Base-by-base conservation (phyloP, 805 yeast genomes). In the Saccharomycopsis fodiens region DNA sequence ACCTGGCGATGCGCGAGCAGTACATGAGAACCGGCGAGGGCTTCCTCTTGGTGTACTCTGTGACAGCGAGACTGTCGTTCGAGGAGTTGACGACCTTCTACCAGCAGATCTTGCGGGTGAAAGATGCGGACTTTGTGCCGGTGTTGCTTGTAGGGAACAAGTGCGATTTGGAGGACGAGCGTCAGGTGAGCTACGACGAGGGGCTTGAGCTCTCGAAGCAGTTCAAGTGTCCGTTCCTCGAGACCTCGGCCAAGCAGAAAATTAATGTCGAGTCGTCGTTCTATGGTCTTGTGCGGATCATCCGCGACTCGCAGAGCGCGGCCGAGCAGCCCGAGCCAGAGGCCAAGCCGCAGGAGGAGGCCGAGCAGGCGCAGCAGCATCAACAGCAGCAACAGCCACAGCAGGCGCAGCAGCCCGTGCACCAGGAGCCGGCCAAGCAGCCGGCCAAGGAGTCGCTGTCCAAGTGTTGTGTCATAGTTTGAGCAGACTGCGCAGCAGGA, bases 1-100 rank as follows among this genome's bases (percentile, higher is more conserved):
- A 89, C 63, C 78, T 87, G 45, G 95, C 96, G 16, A 80, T 83
- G 87, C 69, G 89, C 56, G 97, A 91, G 61, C 93, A 87, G 63
- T 89, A 89, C 64, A 89, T 89, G 94, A 76, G 95, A 51, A 86
- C 95, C 2, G 97, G 97, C 37, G 96, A 89, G 64, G 97, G 97
- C 13, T 89, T 89, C 57, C 66, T 89, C 46, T 68, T 89, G 42
- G 97, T 88, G 12, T 93, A 91, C 61, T 79, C 93, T 27, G 85
- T 93, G 52, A 87, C 93, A 40, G 85, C 91, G 48, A 73, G 85
- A 52, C 77, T 80, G 55, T 81, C 96, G 2, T 85, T 89, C 61
- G 91, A 87, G 55, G 94, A 91, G 59, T 73, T 91, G 58, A 72
- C 78, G 55, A 76, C 82, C 35, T 93, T 88, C 65, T 79, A 77